These are phyloP conservation scores for Coemansia sp. DNA, from an alignment of 192 early-diverging fungal species.

Conservation along the genomic window DNA sequence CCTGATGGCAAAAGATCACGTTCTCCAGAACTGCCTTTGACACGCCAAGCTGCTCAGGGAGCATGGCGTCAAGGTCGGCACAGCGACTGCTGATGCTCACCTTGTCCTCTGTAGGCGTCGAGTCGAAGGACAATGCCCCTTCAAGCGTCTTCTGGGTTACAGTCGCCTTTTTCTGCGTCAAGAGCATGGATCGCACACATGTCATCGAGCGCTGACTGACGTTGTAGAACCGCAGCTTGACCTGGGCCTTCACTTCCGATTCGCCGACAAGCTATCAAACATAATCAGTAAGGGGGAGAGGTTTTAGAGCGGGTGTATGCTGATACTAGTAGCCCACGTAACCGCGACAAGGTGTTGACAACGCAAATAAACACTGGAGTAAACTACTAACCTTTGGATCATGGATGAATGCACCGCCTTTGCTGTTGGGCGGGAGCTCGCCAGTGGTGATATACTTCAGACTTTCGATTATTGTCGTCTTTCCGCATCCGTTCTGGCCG, in stretches of 20 bases:
- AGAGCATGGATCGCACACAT: slow-evolving; percentile 72
- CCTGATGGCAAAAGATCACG: slow-evolving; percentile 99
- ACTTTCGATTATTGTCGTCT: slow-evolving; percentile 98
- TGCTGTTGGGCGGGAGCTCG: slow-evolving; percentile 81
- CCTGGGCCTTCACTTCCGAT: slow-evolving; percentile 86
- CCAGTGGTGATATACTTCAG: slow-evolving; percentile 95
- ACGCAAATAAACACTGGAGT: not conserved
- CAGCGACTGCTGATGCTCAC: slow-evolving; percentile 77
- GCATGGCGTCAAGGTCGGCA: slow-evolving; percentile 80
- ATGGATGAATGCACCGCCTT: slow-evolving; percentile 88
- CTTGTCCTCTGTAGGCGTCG: slow-evolving; percentile 61
- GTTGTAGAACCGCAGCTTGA: slow-evolving; percentile 82
- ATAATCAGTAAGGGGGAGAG: no score
- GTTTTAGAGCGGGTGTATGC: slow-evolving; percentile 23
- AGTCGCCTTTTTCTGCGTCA: slow-evolving; percentile 65
- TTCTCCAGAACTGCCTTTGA: slow-evolving; percentile 91
- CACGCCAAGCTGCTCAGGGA: slow-evolving; percentile 86
- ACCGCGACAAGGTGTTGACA: not conserved
- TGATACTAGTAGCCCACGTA: not conserved
- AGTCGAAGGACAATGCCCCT: slow-evolving; percentile 59
- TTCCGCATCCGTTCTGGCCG: slow-evolving; percentile 94
- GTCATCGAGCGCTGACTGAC: slow-evolving; percentile 71
- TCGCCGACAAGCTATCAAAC: slow-evolving; percentile 60
- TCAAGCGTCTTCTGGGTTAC: slow-evolving; percentile 79
- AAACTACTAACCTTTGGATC: slow-evolving; percentile 75